These are phyloP conservation scores for Fusarium beomiforme DNA, from an alignment of 2,329 filamentous ascomycete genomes.

Conservation along the genomic window DNA sequence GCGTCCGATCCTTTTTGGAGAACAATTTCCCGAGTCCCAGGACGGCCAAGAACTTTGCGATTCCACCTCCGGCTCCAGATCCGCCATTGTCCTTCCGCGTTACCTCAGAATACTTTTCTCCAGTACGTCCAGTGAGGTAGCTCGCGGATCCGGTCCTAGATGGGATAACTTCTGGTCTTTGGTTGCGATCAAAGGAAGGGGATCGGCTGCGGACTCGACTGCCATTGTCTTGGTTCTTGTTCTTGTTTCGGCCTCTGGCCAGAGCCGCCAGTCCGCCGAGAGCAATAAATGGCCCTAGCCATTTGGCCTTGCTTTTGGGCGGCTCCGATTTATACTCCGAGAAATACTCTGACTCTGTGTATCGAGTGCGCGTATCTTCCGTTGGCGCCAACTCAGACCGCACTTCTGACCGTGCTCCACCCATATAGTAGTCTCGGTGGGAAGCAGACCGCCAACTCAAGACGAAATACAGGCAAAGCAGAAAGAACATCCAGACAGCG, in stretches of 20 bases:
- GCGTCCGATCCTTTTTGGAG: conserved; percentile 60
- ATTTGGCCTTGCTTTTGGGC: conserved; percentile 50
- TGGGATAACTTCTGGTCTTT: conserved; percentile 60
- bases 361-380: conserved; percentile 52
- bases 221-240: conserved; percentile 49
- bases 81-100: conserved; percentile 44
- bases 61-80: conserved; percentile 58
- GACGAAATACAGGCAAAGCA: conserved; percentile 82
- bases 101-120: conserved; percentile 70
- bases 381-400: conserved; percentile 54
- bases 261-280: conserved; percentile 61
- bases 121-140: conserved; percentile 58
- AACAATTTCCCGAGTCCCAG: conserved; percentile 68
- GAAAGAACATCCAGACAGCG: conserved; percentile 77
- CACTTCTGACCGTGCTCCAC: conserved; percentile 65
- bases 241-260: conserved; percentile 56
- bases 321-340: conserved; percentile 47
- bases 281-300: conserved; percentile 64
- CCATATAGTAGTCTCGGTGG: conserved; percentile 63
- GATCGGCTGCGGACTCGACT: conserved; percentile 55
- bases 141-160: conserved; percentile 66
- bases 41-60: conserved; percentile 68
- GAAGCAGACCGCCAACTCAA: conserved; percentile 75
- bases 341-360: conserved; percentile 55
- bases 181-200: conserved; percentile 49